Evolutionary conservation across 2,329 filamentous ascomycete species (phyloP).

Genomic region (Talaromyces sp.): DNA sequence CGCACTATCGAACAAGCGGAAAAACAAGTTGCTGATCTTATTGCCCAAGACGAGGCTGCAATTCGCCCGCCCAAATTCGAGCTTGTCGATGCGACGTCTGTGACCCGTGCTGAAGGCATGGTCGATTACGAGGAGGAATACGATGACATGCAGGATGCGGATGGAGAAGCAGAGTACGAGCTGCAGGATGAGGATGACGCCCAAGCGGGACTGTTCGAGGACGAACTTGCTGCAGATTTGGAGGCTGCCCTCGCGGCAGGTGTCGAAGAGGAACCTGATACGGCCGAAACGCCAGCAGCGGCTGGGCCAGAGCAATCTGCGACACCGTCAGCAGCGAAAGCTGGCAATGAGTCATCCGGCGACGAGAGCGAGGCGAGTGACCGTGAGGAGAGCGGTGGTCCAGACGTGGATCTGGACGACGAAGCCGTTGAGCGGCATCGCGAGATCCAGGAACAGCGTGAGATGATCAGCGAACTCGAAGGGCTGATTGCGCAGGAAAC

Average conservation of each 20-base stretch:
- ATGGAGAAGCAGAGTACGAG: conserved; percentile 44
- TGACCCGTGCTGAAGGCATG: conserved; percentile 38
- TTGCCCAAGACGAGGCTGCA: conserved; percentile 63
- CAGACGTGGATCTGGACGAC: conserved; percentile 37
- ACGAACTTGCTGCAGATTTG: conserved; percentile 39
- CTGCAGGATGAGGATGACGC: conserved; percentile 25
- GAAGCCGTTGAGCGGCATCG: conserved; percentile 37
- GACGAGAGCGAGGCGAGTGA: conserved; percentile 37
- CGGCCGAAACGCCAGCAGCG: conserved; percentile 16
- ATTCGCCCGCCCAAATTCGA: conserved; percentile 56
- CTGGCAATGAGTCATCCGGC: conserved; percentile 32
- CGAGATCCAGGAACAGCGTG: conserved; percentile 39
- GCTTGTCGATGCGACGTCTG: conserved; percentile 52
- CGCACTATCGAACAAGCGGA: conserved; percentile 83
- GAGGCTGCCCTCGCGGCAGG: conserved; percentile 38
- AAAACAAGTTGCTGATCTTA: conserved; percentile 67
- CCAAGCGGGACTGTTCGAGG: conserved; percentile 33
- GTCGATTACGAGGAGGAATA: conserved; percentile 43
- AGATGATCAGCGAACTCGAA: conserved; percentile 41
- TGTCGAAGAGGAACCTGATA: conserved; percentile 26
- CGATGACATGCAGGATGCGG: conserved; percentile 45
- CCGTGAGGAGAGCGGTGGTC: conserved; percentile 19
- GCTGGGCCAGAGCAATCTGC: conserved; percentile 22
- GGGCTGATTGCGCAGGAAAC: conserved; percentile 34
- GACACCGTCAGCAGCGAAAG: conserved; percentile 28